Evolutionary conservation across 2,329 filamentous ascomycete species (phyloP).

Genomic region (Claviceps sp.): DNA sequence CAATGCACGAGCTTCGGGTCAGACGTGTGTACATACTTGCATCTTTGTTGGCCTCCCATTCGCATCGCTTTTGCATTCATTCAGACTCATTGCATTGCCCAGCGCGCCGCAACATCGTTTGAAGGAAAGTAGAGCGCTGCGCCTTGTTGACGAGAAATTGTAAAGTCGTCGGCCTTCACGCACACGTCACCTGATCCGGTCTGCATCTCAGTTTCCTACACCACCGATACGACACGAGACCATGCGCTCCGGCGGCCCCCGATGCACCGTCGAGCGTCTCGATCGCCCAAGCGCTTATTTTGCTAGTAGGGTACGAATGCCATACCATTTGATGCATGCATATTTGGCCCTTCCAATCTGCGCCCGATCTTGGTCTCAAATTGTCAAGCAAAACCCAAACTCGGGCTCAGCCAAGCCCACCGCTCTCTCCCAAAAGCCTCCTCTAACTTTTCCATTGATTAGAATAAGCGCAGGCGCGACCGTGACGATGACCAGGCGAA

Average conservation of each 20-base stretch:
- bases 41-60: too few species aligned
- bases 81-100: too few species aligned
- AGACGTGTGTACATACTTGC: too few species aligned
- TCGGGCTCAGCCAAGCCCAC: background rate
- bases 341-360: background rate
- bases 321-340: background rate
- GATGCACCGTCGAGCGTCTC: constrained; percentile 76
- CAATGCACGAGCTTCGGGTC: too few species aligned
- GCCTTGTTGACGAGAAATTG: background rate
- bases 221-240: background rate
- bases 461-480: constrained; percentile 63
- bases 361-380: too few species aligned
- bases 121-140: background rate
- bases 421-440: constrained; percentile 2
- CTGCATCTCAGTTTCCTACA: background rate
- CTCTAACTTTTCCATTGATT: background rate
- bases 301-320: constrained; percentile 53
- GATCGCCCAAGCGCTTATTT: constrained; percentile 95
- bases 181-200: background rate
- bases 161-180: background rate
- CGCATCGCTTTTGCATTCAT: too few species aligned
- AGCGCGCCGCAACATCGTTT: too few species aligned
- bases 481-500: constrained; percentile 39
- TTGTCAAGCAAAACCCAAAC: background rate
- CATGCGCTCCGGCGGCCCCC: constrained; percentile 33